Evolutionary conservation across 2,329 filamentous ascomycete species (phyloP).

Genomic region (Aspergillus fumigatus): DNA sequence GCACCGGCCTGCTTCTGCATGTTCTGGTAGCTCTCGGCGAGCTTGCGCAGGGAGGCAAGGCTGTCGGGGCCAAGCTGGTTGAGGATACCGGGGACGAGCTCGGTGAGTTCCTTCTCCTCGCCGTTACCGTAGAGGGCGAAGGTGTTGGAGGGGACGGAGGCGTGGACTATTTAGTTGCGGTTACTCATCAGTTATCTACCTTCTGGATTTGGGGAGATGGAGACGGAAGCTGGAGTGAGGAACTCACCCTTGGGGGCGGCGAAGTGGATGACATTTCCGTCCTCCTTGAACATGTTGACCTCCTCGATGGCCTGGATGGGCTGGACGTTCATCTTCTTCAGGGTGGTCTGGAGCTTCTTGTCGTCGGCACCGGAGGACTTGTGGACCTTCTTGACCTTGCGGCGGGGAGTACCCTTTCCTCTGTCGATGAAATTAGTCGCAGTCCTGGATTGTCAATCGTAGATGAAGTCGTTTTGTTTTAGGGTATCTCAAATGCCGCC

Average conservation of each 20-base stretch:
- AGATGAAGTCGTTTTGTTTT: not conserved
- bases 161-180: constrained; percentile 65
- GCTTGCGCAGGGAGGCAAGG: constrained; percentile 93
- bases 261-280: constrained; percentile 99
- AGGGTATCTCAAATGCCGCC: not conserved
- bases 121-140: constrained; percentile 99
- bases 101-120: constrained; percentile 99
- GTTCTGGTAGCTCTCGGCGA: constrained; percentile 99
- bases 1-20: constrained; percentile 89
- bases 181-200: constrained; percentile 1
- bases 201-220: not conserved
- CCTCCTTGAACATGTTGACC: constrained; percentile 99
- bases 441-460: constrained; percentile 10
- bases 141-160: constrained; percentile 94
- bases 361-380: constrained; percentile 90
- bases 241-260: constrained; percentile 88
- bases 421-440: constrained; percentile 41
- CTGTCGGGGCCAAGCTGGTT: constrained; percentile 99
- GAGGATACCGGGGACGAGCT: constrained; percentile 97
- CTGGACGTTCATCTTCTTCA: constrained; percentile 99
- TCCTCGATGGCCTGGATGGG: constrained; percentile 99
- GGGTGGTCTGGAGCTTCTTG: constrained; percentile 96
- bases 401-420: constrained; percentile 96
- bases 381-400: constrained; percentile 98
- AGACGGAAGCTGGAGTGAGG: not conserved